These are phyloP conservation scores for Aspergillus carbonarius DNA, from an alignment of 2,329 filamentous ascomycete genomes.

Conservation along the genomic window DNA sequence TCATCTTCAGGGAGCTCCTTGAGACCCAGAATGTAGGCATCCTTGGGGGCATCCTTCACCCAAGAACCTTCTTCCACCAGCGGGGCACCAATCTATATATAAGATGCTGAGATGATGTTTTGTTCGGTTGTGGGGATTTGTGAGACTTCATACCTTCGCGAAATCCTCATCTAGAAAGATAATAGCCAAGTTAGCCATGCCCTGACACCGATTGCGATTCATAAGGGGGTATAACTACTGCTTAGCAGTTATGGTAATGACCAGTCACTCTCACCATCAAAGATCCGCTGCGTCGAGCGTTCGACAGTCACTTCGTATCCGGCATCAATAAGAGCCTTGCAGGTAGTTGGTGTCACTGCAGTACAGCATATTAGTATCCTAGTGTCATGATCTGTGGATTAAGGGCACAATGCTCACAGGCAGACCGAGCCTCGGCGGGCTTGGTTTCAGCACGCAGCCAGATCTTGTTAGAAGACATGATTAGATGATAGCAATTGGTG, in stretches of 20 bases:
- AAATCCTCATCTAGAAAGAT: constrained; percentile 34
- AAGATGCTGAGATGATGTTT: not conserved
- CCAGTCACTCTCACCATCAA: constrained; percentile 37
- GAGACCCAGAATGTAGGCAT: constrained; percentile 71
- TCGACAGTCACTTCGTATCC: constrained; percentile 70
- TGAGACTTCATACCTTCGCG: constrained; percentile 26
- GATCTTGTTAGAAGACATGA: constrained; percentile 42
- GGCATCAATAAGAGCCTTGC: constrained; percentile 64
- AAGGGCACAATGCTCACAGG: constrained; percentile 33
- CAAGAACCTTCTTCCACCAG: constrained; percentile 67
- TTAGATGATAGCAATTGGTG: constrained; percentile 18
- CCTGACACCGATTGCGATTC: not conserved
- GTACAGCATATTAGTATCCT: constrained; percentile 12
- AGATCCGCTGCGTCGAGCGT: constrained; percentile 65
- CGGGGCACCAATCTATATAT: constrained; percentile 59
- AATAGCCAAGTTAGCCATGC: not conserved
- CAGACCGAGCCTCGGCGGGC: constrained; percentile 57
- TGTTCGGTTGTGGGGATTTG: not conserved
- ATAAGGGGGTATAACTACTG: not conserved
- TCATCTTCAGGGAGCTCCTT: constrained; percentile 76
- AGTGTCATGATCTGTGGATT: constrained; percentile 6
- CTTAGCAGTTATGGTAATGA: not conserved
- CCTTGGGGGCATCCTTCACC: constrained; percentile 61
- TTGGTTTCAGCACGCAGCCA: constrained; percentile 62
- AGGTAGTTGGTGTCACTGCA: constrained; percentile 50